These are phyloP conservation scores for Pseudopyricularia javanii DNA, from an alignment of 2,329 filamentous ascomycete species.

Conservation along the genomic window DNA sequence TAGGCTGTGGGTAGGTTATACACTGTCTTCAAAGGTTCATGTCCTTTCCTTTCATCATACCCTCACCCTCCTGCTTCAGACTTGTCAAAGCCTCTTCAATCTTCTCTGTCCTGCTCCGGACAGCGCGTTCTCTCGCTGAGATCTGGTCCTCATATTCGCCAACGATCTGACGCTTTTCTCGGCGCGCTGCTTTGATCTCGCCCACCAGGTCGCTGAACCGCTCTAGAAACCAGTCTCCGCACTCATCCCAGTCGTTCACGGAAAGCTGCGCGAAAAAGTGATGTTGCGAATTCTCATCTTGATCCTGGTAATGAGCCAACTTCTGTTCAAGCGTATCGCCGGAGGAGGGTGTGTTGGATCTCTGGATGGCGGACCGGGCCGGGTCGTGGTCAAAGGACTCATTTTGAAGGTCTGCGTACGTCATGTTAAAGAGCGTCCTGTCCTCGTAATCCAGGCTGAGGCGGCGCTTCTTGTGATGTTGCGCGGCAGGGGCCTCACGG, in stretches of 20 bases:
- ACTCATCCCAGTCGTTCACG: conserved; percentile 44
- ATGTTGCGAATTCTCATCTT: conserved; percentile 27
- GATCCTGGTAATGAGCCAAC: conserved; percentile 34
- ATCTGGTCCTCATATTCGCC: conserved; percentile 42
- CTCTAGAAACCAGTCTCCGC: conserved; percentile 47
- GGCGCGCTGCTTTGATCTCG: conserved; percentile 33
- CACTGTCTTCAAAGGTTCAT: conserved; percentile 12
- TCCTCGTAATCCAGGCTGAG: conserved; percentile 44
- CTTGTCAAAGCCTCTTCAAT: conserved; percentile 42
- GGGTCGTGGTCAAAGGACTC: conserved; percentile 48
- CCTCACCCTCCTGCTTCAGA: conserved; percentile 43
- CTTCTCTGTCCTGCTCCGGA: conserved; percentile 37
- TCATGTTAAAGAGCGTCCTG: conserved; percentile 38
- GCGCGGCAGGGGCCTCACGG: conserved; percentile 9
- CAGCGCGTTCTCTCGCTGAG: conserved; percentile 38
- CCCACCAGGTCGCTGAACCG: conserved; percentile 38
- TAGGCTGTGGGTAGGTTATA: neutral
- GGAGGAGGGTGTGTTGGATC: conserved; percentile 11
- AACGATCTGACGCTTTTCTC: conserved; percentile 35
- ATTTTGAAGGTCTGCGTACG: conserved; percentile 32
- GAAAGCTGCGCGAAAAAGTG: conserved; percentile 40
- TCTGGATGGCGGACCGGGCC: conserved; percentile 27
- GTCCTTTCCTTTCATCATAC: conserved; percentile 36
- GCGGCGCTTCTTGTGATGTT: conserved; percentile 24
- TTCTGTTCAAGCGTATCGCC: conserved; percentile 32